Percentiles rank a stretch among this genome's conserved stretches.
These are phyloP conservation scores for Saccharomyces mikatae DNA, from an alignment of 805 yeast genomes.

Conservation along the genomic window DNA sequence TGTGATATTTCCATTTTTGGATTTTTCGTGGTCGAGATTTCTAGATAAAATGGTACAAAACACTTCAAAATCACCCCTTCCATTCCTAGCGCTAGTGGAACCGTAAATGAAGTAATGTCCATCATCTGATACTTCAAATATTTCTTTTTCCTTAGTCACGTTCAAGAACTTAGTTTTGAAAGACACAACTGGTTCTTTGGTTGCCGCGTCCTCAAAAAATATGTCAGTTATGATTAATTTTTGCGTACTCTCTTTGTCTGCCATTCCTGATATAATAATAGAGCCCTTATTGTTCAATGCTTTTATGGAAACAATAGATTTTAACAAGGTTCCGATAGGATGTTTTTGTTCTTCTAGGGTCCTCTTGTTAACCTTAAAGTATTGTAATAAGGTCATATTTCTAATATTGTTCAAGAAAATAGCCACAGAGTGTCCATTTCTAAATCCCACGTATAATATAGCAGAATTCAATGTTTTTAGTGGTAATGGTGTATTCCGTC, in stretches of 20 bases:
- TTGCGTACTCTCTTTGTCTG: conserved; percentile 1
- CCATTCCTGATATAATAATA: conserved; percentile 9
- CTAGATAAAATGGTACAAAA: conserved; percentile 11
- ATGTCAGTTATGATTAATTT: conserved; percentile 5
- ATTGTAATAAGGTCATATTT: not conserved
- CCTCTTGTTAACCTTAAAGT: not conserved
- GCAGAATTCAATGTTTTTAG: not conserved
- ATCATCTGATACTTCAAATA: conserved; percentile 12
- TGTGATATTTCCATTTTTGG: not conserved
- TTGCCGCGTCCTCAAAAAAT: not conserved
- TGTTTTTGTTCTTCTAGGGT: not conserved
- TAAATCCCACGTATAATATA: not conserved
- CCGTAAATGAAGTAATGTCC: conserved; percentile 22
- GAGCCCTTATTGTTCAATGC: conserved; percentile 4
- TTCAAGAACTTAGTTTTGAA: conserved; percentile 14
- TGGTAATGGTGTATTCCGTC: not conserved
- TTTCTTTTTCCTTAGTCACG: conserved; percentile 15
- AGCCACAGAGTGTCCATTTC: not conserved
- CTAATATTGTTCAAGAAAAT: not conserved
- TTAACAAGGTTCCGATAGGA: not conserved
- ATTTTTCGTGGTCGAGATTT: conserved; percentile 7
- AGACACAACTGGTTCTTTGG: not conserved
- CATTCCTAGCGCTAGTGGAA: conserved; percentile 2
- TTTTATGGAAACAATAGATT: conserved; percentile 8
- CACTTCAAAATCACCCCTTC: conserved; percentile 16